These are phyloP conservation scores for Pleurostoma richardsiae DNA, from an alignment of 2,329 filamentous ascomycete genomes.

Conservation along the genomic window DNA sequence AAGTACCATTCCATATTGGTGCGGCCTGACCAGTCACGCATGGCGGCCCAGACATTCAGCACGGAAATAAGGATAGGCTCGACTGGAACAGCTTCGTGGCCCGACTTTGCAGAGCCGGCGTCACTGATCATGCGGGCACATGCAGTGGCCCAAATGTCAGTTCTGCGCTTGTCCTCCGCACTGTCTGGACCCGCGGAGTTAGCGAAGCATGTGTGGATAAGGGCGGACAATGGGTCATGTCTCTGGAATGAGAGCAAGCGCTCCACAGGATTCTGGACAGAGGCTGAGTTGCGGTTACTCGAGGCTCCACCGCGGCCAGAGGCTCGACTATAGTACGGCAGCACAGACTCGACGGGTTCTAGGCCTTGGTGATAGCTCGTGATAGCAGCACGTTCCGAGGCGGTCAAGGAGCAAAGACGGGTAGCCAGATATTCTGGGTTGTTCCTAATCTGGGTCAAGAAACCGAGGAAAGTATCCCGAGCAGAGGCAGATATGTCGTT, in stretches of 20 bases:
- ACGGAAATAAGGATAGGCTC: slow-evolving; percentile 80
- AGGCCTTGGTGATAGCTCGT: slow-evolving; percentile 73
- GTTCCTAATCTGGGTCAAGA: slow-evolving; percentile 76
- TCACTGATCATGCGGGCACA: slow-evolving; percentile 79
- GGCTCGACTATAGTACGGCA: slow-evolving; percentile 59
- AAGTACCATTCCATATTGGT: slow-evolving; percentile 90
- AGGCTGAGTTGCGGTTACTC: slow-evolving; percentile 18
- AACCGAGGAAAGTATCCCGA: slow-evolving; percentile 69
- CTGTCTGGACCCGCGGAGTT: slow-evolving; percentile 79
- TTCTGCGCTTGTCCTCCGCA: slow-evolving; percentile 71
- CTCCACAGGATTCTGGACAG: slow-evolving; percentile 62
- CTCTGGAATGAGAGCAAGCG: slow-evolving; percentile 83
- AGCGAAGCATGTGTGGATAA: slow-evolving; percentile 86
- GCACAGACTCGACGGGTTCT: slow-evolving; percentile 78
- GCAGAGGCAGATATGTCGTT: slow-evolving; percentile 72
- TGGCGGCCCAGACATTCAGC: slow-evolving; percentile 80
- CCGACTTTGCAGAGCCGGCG: slow-evolving; percentile 69
- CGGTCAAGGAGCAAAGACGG: slow-evolving; percentile 70
- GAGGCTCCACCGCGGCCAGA: slow-evolving; percentile 34
- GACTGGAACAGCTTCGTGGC: slow-evolving; percentile 33
- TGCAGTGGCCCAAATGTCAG: slow-evolving; percentile 82
- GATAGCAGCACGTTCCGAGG: slow-evolving; percentile 71
- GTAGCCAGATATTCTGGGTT: slow-evolving; percentile 86
- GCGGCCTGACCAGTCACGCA: slow-evolving; percentile 86
- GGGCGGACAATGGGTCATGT: slow-evolving; percentile 76